Evolutionary conservation across 2,329 filamentous ascomycete genomes (phyloP).

Genomic region (Penicillium sp.): DNA sequence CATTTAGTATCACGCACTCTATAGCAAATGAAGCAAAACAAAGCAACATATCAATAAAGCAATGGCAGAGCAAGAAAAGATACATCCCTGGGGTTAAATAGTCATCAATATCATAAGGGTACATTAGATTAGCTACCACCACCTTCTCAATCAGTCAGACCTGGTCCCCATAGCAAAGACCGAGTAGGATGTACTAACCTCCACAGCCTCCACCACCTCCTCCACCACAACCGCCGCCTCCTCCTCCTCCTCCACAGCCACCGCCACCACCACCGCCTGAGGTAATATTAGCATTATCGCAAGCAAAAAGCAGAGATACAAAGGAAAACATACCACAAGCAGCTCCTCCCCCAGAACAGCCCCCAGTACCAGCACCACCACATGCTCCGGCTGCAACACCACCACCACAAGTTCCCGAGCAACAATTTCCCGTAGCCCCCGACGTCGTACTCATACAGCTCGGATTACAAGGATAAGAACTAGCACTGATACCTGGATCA

Average conservation of each 20-base stretch:
- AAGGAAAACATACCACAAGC: conserved; percentile 34
- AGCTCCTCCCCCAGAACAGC: conserved; percentile 26
- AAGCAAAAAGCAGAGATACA: not conserved
- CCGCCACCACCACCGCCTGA: conserved; percentile 8
- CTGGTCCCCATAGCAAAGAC: not conserved
- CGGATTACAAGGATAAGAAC: conserved; percentile 47
- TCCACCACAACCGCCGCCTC: conserved; percentile 22
- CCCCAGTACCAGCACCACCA: conserved; percentile 39
- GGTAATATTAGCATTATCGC: not conserved
- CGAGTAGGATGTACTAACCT: conserved; percentile 3
- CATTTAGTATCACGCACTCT: not conserved
- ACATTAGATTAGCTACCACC: not conserved
- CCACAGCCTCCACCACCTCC: conserved; percentile 13
- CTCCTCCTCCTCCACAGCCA: conserved; percentile 29
- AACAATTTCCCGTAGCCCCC: conserved; percentile 50
- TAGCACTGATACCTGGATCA: conserved; percentile 43
- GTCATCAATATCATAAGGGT: not conserved
- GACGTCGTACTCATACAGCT: conserved; percentile 40
- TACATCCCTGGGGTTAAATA: not conserved
- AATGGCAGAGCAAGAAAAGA: not conserved
- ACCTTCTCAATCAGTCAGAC: not conserved
- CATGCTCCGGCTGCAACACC: conserved; percentile 47
- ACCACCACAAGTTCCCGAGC: conserved; percentile 43
- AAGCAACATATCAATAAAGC: not conserved
- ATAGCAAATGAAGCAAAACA: not conserved